phyloP scores from a whole-genome alignment of 805 yeast species.

The Kluyveromyces siamensis region DNA sequence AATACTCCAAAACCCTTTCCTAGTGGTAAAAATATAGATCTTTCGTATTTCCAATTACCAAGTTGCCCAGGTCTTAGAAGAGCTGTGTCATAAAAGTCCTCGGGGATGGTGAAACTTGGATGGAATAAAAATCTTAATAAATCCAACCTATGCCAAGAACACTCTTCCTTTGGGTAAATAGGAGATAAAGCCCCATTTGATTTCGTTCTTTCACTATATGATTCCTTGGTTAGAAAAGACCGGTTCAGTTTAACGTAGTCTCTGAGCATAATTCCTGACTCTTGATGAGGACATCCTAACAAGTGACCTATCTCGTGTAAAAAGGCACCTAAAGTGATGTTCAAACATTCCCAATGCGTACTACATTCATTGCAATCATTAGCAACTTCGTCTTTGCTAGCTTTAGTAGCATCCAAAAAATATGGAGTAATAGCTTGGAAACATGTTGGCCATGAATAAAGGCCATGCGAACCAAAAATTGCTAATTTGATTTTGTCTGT shows the following conservation, averaged over 20 bases:
- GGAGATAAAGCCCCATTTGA: constrained; percentile 39
- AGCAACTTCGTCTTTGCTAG: constrained; percentile 67
- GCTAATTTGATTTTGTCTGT: constrained; percentile 62
- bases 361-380: constrained; percentile 83
- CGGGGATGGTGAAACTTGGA: constrained; percentile 66
- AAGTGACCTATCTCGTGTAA: constrained; percentile 93
- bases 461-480: constrained; percentile 88
- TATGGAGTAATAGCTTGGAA: constrained; percentile 60
- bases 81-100: constrained; percentile 45
- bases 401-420: constrained; percentile 63
- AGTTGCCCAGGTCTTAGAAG: constrained; percentile 28
- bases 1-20: constrained; percentile 38
- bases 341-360: constrained; percentile 81
- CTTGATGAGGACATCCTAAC: constrained; percentile 89
- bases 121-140: constrained; percentile 69
- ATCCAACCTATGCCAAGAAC: constrained; percentile 85
- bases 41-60: constrained; percentile 14
- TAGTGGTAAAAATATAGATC: constrained; percentile 39
- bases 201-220: constrained; percentile 43
- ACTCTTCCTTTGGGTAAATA: constrained; percentile 51
- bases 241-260: constrained; percentile 77
- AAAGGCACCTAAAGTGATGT: constrained; percentile 84
- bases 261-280: constrained; percentile 81
- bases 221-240: constrained; percentile 68
- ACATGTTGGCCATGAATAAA: constrained; percentile 87